phyloP scores from a whole-genome alignment of 257 asterid genomes.

The Salvia splendens region DNA sequence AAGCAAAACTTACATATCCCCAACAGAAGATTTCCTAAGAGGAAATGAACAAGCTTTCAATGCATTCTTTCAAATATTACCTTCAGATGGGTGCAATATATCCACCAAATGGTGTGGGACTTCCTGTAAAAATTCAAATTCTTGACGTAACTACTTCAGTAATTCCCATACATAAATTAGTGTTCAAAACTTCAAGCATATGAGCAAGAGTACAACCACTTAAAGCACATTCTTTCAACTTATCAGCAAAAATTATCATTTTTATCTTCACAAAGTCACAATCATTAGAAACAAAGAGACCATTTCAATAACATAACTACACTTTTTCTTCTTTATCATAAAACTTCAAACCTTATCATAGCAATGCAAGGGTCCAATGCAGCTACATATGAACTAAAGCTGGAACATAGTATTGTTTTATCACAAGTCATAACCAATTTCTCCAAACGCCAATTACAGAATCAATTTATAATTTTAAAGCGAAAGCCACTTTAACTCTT shows the following conservation, averaged over 20 bases:
- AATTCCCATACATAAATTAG: slow-evolving; percentile 9
- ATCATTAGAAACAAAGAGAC: background rate
- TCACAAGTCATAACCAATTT: background rate
- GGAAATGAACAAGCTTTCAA: slow-evolving; percentile 1
- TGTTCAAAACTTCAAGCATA: background rate
- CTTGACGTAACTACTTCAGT: background rate
- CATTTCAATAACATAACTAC: background rate
- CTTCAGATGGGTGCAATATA: slow-evolving; percentile 93
- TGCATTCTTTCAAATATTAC: slow-evolving; percentile 45
- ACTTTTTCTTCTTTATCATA: background rate
- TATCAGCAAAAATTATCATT: background rate
- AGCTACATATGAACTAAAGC: background rate
- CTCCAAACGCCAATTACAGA: slow-evolving; percentile 5
- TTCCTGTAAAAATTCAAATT: slow-evolving; percentile 51
- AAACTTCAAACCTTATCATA: background rate
- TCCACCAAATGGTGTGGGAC: slow-evolving; percentile 93
- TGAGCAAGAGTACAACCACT: background rate
- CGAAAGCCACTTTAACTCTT: background rate
- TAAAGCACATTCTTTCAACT: background rate
- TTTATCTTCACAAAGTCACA: background rate
- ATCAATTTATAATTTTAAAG: background rate
- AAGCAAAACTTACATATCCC: slow-evolving; percentile 14
- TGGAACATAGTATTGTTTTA: no score
- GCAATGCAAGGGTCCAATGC: background rate
- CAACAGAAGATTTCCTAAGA: background rate